Evolutionary conservation across 1,284 basidiomycete species (phyloP), one percentile per base, ranked within the genome.

Genomic region (Cystobasidium slooffiae): DNA sequence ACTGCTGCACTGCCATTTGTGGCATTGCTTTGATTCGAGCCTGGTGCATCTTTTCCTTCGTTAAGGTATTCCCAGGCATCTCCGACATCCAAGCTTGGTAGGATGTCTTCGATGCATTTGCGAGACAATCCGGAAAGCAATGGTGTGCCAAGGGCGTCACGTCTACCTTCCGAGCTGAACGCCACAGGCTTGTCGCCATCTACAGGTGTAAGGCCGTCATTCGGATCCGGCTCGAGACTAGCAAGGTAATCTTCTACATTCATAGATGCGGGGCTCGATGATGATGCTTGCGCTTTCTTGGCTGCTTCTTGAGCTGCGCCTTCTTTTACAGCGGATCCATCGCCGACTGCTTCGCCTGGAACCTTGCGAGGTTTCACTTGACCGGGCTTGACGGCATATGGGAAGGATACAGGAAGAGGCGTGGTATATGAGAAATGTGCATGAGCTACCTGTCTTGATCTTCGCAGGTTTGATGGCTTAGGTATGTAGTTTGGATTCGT

Each of bases 51-150:
- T 84, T 81, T 61, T 74, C 76, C 8, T 76, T 81, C 81, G 39
- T 89, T 88, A 10, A 93, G 84, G 44, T 87, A 80, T 0, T 85
- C 84, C 77, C 91, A 88, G 0, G 90, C 88, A 80, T 97, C 91
- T 9, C 94, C 95, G 1, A 94, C 88, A 73, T 95, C 91, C 46
- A 99, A 85, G 74, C 90, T 88, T 0, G 96, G 95, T 14, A 98
- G 81, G 79, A 89, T 91, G 75, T 94, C 93, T 18, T 85, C 82
- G 56, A 92, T 80, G 7, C 89, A 88, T 3, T 86, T 85, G 66
- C 88, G 86, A 0, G 92, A 89, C 14, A 87, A 74, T 7, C 83
- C 85, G 18, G 98, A 86, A 12, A 97, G 86, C 55, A 86, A 85
- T 8, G 89, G 85, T 7, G 84, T 68, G 68, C 74, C 74, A 79